Percentiles rank a stretch among this genome's conserved stretches.
Conservation (phyloP, 257 asterid genomes). For the Gentiana dahurica region DNA sequence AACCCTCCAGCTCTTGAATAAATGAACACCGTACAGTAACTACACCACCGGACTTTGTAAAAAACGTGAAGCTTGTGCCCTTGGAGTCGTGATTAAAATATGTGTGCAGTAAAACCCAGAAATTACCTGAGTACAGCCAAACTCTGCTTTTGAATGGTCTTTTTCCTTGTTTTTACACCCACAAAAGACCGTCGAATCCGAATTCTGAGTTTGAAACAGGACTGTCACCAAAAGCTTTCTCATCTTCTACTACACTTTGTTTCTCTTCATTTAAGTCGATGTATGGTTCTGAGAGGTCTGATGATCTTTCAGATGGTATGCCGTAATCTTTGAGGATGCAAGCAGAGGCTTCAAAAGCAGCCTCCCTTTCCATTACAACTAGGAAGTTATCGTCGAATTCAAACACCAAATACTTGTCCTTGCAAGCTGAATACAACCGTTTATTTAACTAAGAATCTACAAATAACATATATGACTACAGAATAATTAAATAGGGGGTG, state of each 20-base stretch:
- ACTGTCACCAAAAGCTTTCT: constrained; percentile 44
- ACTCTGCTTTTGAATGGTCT: not conserved
- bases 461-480: not conserved
- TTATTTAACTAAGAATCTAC: not conserved
- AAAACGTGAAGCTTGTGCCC: not conserved
- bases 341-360: constrained; percentile 55
- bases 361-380: constrained; percentile 73
- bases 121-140: not conserved
- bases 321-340: constrained; percentile 76
- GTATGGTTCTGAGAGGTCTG: constrained; percentile 60
- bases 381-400: constrained; percentile 80
- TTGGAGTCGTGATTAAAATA: not conserved
- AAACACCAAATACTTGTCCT: constrained; percentile 60
- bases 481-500: not conserved
- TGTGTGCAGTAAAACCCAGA: not conserved
- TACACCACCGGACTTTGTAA: no score
- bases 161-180: constrained; percentile 34
- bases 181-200: constrained; percentile 63
- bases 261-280: constrained; percentile 24
- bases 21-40: no score
- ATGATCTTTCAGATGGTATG: constrained; percentile 78
- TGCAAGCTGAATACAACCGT: constrained; percentile 26
- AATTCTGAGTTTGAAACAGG: constrained; percentile 57
- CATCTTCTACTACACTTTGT: constrained; percentile 16
- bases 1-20: not conserved